phyloP scores from a whole-genome alignment of 495 filamentous ascomycete genomes.

The Terfezia boudieri region DNA sequence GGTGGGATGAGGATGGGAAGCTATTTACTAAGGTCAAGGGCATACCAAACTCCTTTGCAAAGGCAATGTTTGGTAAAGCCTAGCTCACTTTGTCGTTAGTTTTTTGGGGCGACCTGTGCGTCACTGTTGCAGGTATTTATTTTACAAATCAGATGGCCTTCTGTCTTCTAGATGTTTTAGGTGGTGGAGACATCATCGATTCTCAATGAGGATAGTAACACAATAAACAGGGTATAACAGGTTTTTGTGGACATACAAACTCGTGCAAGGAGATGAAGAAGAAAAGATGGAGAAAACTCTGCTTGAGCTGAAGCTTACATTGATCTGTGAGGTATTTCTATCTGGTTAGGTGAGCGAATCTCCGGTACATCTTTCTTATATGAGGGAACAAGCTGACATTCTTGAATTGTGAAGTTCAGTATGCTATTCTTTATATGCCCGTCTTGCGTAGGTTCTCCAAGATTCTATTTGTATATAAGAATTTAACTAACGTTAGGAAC shows the following conservation, averaged over 20 bases:
- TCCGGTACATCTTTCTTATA: not conserved
- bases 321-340: conserved; percentile 16
- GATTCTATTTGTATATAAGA: not conserved
- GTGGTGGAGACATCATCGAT: not conserved
- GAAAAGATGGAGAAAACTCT: conserved; percentile 7
- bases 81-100: conserved; percentile 8
- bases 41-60: conserved; percentile 17
- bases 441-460: conserved; percentile 12
- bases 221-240: conserved; percentile 5
- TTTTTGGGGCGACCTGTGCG: conserved; percentile 16
- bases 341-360: conserved; percentile 3
- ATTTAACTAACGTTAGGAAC: not conserved
- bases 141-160: conserved; percentile 15
- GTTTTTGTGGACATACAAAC: conserved; percentile 7
- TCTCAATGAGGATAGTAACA: not conserved
- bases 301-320: conserved; percentile 12
- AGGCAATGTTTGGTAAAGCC: conserved; percentile 12
- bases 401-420: conserved; percentile 15
- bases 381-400: not conserved
- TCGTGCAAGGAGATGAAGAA: conserved; percentile 4
- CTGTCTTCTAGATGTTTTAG: conserved; percentile 10
- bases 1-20: not conserved
- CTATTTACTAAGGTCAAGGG: conserved; percentile 1
- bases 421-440: conserved; percentile 17
- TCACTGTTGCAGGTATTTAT: conserved; percentile 9